Base-by-base conservation (phyloP, 768 basidiomycete species). In the Chiua virens region DNA sequence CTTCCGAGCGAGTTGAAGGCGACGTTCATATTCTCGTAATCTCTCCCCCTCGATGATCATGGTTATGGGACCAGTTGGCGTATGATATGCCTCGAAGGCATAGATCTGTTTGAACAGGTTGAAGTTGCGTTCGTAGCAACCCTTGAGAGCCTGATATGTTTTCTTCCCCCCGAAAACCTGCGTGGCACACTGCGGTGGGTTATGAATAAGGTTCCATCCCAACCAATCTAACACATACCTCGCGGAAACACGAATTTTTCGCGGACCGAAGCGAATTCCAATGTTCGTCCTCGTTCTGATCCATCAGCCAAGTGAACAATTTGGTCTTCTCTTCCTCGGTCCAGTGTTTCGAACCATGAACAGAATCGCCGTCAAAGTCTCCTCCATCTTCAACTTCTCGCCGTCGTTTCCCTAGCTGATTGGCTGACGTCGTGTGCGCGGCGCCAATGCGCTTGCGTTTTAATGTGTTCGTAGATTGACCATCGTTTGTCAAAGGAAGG, bases 81-180 rank as follows among this genome's bases (percentile, higher is more conserved):
- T 50, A 37, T 63, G 70, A 47, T 75, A 85, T 13, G 69, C 70
- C 64, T 91, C 86, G 55, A 87, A 87, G 7, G 81, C 77, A 61
- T 86, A 85, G 35, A 91, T 87, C 65, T 90, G 87, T 68, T 87
- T 89, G 78, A 89, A 91, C 15, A 89, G 71, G 58, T 89, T 89
- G 58, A 91, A 87, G 58, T 89, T 90, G 61, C 88, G 86, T 63
- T 91, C 87, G 55, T 88, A 91, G 61, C 88, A 90, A 20, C 88
- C 87, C 70, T 91, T 91, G 49, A 91, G 76, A 1, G 88, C 88
- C 62, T 89, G 87, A 55, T 89, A 90, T 14, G 87, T 87, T 67
- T 91, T 91, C 69, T 87, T 86, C 45, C 80, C 78, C 4, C 77
- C 82, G 57, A 89, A 91, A 8, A 90, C 82, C 49, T 87, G 80